These are phyloP conservation scores for Alternaria tenuissima DNA, from an alignment of 2,329 filamentous ascomycete species.

Conservation along the genomic window DNA sequence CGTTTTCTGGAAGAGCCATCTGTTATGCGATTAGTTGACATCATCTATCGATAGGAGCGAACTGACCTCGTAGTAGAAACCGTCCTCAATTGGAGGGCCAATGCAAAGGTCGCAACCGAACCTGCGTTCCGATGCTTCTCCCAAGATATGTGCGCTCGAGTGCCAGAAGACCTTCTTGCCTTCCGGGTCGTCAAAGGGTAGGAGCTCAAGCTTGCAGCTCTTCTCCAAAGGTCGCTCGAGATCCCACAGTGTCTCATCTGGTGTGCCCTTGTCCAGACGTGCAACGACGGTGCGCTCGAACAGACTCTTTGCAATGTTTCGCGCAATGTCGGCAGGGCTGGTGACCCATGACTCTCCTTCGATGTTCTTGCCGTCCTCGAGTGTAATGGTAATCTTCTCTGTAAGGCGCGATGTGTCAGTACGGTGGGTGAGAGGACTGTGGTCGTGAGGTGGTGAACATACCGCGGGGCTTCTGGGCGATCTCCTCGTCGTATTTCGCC, in stretches of 20 bases:
- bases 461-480: slow-evolving; percentile 71
- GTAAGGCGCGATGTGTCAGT: slow-evolving; percentile 24
- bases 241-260: slow-evolving; percentile 86
- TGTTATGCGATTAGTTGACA: slow-evolving; percentile 19
- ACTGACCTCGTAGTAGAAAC: slow-evolving; percentile 85
- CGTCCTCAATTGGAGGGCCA: slow-evolving; percentile 88
- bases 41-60: background rate
- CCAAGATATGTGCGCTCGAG: slow-evolving; percentile 93
- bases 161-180: slow-evolving; percentile 99
- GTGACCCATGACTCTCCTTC: slow-evolving; percentile 89
- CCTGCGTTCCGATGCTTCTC: slow-evolving; percentile 88
- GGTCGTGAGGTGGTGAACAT: slow-evolving; percentile 20
- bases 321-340: slow-evolving; percentile 80
- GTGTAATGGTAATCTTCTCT: slow-evolving; percentile 76
- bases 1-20: slow-evolving; percentile 82
- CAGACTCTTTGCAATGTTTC: slow-evolving; percentile 82
- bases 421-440: background rate
- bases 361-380: slow-evolving; percentile 75
- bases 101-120: slow-evolving; percentile 94
- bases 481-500: slow-evolving; percentile 80
- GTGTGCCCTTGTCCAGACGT: slow-evolving; percentile 76
- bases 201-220: slow-evolving; percentile 82
- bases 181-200: slow-evolving; percentile 78
- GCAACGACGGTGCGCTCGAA: slow-evolving; percentile 89
- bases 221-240: slow-evolving; percentile 88